These are phyloP conservation scores for Globisporangium uncinulatum DNA, from an alignment of 352 stramenopile genomes.

Conservation along the genomic window DNA sequence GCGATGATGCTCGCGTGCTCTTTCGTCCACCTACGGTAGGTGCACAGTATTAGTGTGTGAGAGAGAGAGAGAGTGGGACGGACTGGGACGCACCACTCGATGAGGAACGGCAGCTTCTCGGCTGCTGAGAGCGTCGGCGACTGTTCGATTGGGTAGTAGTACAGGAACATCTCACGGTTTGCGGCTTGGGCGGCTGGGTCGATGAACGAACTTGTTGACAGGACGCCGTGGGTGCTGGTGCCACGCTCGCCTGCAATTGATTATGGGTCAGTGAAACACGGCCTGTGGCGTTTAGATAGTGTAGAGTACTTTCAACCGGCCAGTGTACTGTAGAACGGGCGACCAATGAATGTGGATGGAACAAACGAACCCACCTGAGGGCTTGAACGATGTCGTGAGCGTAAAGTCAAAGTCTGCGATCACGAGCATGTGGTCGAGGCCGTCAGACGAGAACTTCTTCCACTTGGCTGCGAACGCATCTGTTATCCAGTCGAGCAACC, in stretches of 20 bases:
- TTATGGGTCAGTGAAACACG: too few species aligned
- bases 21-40: conserved; percentile 19
- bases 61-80: too few species aligned
- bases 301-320: too few species aligned
- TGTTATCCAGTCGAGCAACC: conserved; percentile 7
- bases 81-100: conserved; percentile 34
- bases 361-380: conserved; percentile 17
- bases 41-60: too few species aligned
- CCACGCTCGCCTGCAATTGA: conserved; percentile 2
- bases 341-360: too few species aligned
- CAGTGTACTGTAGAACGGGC: too few species aligned
- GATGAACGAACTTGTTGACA: conserved; percentile 47
- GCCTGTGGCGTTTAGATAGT: background rate
- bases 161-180: conserved; percentile 39
- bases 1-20: conserved; percentile 40
- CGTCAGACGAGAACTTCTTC: conserved; percentile 67
- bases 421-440: conserved; percentile 62
- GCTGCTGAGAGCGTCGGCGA: conserved; percentile 50
- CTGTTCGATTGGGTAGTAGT: conserved; percentile 78
- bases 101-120: conserved; percentile 79
- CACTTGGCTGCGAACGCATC: conserved; percentile 68
- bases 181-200: conserved; percentile 17
- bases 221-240: conserved; percentile 26
- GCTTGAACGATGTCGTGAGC: conserved; percentile 61
- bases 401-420: conserved; percentile 85